Evolutionary conservation across 495 filamentous ascomycete species (phyloP), one percentile per base, ranked within the genome.

Genomic region (Usnea hakonensis): DNA sequence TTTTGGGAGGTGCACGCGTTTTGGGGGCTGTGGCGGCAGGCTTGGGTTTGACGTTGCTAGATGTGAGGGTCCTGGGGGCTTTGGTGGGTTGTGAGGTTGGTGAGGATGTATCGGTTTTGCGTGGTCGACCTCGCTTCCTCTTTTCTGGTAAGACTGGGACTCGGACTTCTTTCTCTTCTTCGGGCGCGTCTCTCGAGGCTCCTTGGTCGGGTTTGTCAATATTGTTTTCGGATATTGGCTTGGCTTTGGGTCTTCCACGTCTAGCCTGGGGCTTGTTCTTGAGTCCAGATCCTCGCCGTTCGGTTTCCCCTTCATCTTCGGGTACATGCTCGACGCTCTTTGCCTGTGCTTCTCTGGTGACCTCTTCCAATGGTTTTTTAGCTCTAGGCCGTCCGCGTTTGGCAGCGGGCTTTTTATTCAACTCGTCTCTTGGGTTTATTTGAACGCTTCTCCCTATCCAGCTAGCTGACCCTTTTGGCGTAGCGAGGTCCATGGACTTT

Each of bases 81-180:
- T 17, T 32, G 28, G 48, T 32, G 28, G 14, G 16, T 32, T n/a
- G 26, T 52, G 28, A 32, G 13, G 23, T 28, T 5, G 44, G 30
- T 44, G 10, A 48, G 30, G 44, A 11, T 4, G 23, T 14, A 32
- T 23, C 28, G 32, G 41, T 13, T 44, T 66, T 66, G 26, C 21
- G 40, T 8, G 67, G 57, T 26, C 61, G 60, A 9, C 64, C 64
- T 61, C 57, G 60, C 32, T 41, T n/a, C 58, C 62, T 64, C 9
- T 53, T 36, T 19, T 38, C 28, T 17, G 36, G 23, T 52, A 28
- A 35, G 43, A 17, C 33, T 19, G 60, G 30, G 38, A 35, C 17
- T 32, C 46, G 33, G 16, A 26, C 23, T 13, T 65, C 62, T 23
- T 17, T 41, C 21, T 65, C 38, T 30, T 52, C 48, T 23, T 23